phyloP scores from a whole-genome alignment of 1,284 basidiomycete species.

The Polyporus tsugae region DNA sequence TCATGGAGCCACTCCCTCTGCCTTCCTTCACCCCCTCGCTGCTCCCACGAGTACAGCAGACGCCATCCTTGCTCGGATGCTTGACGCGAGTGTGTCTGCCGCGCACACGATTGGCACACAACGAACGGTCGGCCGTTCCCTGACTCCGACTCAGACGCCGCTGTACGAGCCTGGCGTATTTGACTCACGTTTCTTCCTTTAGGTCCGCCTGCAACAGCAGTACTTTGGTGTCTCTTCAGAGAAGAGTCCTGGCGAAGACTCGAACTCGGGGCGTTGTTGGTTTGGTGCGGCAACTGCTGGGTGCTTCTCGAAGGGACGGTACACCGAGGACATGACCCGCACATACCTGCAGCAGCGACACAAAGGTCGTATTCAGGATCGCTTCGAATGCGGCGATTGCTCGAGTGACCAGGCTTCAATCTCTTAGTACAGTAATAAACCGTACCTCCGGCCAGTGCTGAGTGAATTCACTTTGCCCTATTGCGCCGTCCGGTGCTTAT shows the following conservation, averaged over 20 bases:
- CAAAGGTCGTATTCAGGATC: background rate
- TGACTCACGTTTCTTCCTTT: background rate
- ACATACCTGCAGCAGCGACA: background rate
- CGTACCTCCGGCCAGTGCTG: too few relatives aligned
- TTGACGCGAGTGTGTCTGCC: constrained; percentile 27
- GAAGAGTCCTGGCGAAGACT: background rate
- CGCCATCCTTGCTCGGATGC: constrained; percentile 29
- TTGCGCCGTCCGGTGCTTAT: too few relatives aligned
- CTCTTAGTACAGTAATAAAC: too few relatives aligned
- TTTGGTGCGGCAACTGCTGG: background rate
- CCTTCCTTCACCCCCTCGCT: constrained; percentile 33
- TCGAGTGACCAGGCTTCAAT: too few relatives aligned
- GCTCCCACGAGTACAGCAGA: constrained; percentile 29
- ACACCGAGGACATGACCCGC: background rate
- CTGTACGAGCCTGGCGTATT: background rate
- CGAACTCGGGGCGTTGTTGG: background rate
- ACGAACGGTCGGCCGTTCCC: background rate
- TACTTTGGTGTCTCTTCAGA: background rate
- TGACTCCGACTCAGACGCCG: background rate
- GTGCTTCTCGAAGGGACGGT: background rate
- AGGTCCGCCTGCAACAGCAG: background rate
- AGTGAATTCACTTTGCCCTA: too few relatives aligned
- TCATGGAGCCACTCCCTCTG: constrained; percentile 35
- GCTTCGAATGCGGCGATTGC: background rate
- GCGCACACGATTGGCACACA: background rate